Base-by-base conservation (phyloP, 768 basidiomycete genomes). In the Termitomyces sp. region DNA sequence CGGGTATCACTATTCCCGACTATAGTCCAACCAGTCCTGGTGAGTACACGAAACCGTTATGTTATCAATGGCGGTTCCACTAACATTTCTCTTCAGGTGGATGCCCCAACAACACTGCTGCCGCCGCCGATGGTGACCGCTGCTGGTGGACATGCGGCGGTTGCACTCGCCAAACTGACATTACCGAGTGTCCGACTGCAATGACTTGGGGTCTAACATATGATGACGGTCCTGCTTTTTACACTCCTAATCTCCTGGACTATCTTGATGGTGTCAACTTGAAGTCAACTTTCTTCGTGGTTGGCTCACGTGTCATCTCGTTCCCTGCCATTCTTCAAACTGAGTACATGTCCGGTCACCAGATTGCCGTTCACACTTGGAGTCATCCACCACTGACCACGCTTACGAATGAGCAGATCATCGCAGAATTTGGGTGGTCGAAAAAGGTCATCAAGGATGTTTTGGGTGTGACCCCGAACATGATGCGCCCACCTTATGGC, bases 371-470 rank as follows among this genome's bases (percentile, higher is more conserved):
- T 9, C 79, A 81, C 63, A 81, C 80, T 2, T 81, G 90, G 89
- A 85, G 85, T 53, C 92, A 94, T 69, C 79, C 84, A 3, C 62
- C 77, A 7, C 73, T 92, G 61, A 94, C 91, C 39, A 88, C 87
- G 1, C 72, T 87, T 57, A 75, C 86, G 39, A 94, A 88, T 67
- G 89, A 92, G 53, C 70, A 89, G 63, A 84, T 93, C 65, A 89
- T 95, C 57, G 92, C 92, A 43, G 92, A 94, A 69, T 75, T 96
- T 34, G 92, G 90, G 4, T 96, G 92, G 92, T 80, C 87, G 5
- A 88, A 82, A 72, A 87, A 94, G 72, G 77, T 87, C 57, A 94
- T 96, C 71, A 85, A 85, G 67, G 90, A 94, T 66, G 81, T 89
- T 46, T 74, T 86, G 34, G 93, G 87, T 48, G 84, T 90, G 14